Conservation (phyloP, 495 filamentous ascomycete genomes). For the Apodospora peruviana region DNA sequence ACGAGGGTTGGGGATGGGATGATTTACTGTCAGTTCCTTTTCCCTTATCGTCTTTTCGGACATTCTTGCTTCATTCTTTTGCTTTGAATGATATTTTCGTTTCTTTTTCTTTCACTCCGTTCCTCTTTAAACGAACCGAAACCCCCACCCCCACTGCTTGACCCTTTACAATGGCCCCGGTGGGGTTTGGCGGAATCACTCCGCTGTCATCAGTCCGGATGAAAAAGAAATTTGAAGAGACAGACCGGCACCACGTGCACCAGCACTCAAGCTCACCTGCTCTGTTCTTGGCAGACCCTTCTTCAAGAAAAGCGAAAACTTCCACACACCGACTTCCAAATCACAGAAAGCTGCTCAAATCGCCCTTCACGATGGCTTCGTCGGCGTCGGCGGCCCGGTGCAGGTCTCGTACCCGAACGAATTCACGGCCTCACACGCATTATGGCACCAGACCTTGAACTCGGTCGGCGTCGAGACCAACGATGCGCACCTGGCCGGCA, state of each 20-base stretch:
- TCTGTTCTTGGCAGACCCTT: slow-evolving; percentile 28
- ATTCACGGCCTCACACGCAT: slow-evolving; percentile 37
- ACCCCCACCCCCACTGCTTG: not conserved
- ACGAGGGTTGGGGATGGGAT: slow-evolving; percentile 54
- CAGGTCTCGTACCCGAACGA: slow-evolving; percentile 37
- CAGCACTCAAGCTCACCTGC: not conserved
- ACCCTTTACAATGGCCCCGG: not conserved
- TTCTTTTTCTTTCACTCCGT: not conserved
- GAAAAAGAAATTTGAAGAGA: not conserved
- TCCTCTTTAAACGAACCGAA: not conserved
- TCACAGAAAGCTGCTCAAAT: slow-evolving; percentile 15
- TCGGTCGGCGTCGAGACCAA: slow-evolving; percentile 35
- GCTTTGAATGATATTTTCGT: not conserved
- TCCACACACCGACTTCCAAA: slow-evolving; percentile 11
- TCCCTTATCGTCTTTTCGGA: not conserved
- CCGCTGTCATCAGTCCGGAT: not conserved
- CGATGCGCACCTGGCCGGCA: slow-evolving; percentile 32
- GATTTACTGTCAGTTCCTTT: slow-evolving; percentile 33
- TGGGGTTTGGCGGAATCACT: not conserved
- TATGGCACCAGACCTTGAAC: slow-evolving; percentile 46
- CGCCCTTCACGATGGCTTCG: slow-evolving; percentile 19
- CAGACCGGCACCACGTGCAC: too few relatives aligned
- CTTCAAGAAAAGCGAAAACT: slow-evolving; percentile 45
- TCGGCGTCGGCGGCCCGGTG: slow-evolving; percentile 41
- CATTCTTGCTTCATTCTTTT: not conserved